Base-by-base conservation (phyloP, 208 protist species). In the Leptomonas pyrrhocoris region DNA sequence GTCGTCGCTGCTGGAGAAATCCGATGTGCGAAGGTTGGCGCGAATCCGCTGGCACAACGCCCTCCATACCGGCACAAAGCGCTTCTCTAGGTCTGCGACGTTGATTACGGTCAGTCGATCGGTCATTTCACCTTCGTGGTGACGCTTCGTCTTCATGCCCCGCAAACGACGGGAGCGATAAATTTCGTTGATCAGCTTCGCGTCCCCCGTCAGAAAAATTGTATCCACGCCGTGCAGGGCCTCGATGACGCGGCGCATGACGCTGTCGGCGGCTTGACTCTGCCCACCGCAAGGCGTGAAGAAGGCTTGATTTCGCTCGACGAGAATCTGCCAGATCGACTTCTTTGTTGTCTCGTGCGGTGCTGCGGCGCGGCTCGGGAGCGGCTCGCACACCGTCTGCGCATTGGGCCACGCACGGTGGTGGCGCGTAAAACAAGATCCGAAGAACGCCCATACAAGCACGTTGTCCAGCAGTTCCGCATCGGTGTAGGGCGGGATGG, bases 401-500 rank as follows among this genome's bases (percentile, higher is more conserved):
- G 71, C 73, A 13, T 58, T 81, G 15, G 91, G 91, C 76, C 86
- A 87, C 43, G 55, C 40, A 0, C 71, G 57, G 62, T 96, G 87
- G 49, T 96, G 78, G 0, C 91, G 91, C 0, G 81, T 77, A 64
- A 96, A 96, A 68, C 91, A 96, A 1, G 88, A 94, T n/a, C 91
- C 87, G 64, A 94, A 96, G 55, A 96, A 93, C 42, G 63, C 77
- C 89, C 91, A 96, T n/a, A 96, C 65, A 73, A 90, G 82, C 19
- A 93, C 57, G 48, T 86, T 73, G n/a, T 80, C 61, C 21, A 88
- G 60, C 19, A 84, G 46, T 21, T 86, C 66, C 28, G 83, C 68
- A 8, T 58, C 58, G 12, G 19, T 1, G 21, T 34, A 61, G 15
- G 84, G 82, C 1, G 81, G 78, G 4, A 86, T 70, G 1, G 85